Evolutionary conservation across 2,329 filamentous ascomycete species (phyloP).

Genomic region (Monilinia laxa): DNA sequence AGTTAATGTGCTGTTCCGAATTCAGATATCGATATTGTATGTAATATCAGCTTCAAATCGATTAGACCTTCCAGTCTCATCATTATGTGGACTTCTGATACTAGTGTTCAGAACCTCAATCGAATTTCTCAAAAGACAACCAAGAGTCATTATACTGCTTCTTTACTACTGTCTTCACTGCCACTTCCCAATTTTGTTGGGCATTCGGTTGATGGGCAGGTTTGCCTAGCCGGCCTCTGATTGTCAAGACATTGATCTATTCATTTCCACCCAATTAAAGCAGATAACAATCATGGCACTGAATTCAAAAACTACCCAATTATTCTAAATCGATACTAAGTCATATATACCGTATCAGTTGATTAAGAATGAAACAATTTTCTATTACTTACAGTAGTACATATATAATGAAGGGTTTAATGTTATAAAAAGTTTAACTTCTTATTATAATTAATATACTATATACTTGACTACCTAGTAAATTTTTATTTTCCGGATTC

Average conservation of each 20-base stretch:
- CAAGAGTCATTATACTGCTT: not conserved
- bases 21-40: not conserved
- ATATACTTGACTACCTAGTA: too few species aligned
- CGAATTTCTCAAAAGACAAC: not conserved
- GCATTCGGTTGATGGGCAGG: not conserved
- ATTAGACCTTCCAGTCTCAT: not conserved
- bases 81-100: not conserved
- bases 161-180: not conserved
- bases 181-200: not conserved
- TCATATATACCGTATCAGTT: too few species aligned
- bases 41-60: not conserved
- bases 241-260: not conserved
- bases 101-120: not conserved
- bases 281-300: not conserved
- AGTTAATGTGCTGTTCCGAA: not conserved
- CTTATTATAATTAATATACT: too few species aligned
- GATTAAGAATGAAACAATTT: too few species aligned
- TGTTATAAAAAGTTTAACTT: too few species aligned
- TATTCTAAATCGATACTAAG: too few species aligned
- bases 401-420: too few species aligned
- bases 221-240: not conserved
- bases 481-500: too few species aligned
- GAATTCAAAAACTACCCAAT: too few species aligned
- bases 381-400: too few species aligned
- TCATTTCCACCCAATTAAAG: not conserved